Base-by-base conservation (phyloP, 768 basidiomycete genomes). In the Suillus sp. region DNA sequence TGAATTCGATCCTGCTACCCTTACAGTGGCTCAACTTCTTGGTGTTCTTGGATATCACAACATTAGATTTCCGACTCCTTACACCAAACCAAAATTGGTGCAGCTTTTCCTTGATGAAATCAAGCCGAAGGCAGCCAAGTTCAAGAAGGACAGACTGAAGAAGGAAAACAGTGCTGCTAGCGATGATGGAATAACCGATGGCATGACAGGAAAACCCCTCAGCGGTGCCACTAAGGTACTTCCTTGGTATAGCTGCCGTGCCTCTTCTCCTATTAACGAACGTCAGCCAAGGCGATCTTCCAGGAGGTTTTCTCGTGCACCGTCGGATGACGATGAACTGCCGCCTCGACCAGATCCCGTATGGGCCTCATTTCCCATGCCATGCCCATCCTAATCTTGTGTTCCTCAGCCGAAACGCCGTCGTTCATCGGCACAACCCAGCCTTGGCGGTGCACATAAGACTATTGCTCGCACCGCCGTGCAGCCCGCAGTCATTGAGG, bases 181-280 rank as follows among this genome's bases (percentile, higher is more conserved):
- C 69, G 90, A 91, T 64, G 88, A 92, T 62, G 93, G 92, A 5
- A 94, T 95, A 59, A 86, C 79, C 43, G 91, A 95, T 73, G 93
- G 93, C 25, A 65, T 87, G n/a, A 93, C 93, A 8, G 93, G 93
- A n/a, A 75, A 82, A 71, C 88, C 83, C 40, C 74, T 94, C 64
- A 79, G 75, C 68, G 80, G 77, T 51, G 78, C 74, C 56, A 69
- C 72, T 55, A 83, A 82, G 79, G 87, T 86, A 60, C 56, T 73
- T 67, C 18, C 38, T 47, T 38, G 25, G 61, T 53, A 45, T 20
- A 38, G 43, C 60, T 61, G 14, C 2, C 11, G 18, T 53, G 32
- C 32, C 20, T 37, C 25, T 56, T 43, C 62, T 50, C 51, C 58
- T 66, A 37, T 48, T 62, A 50, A 59, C 67, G 65, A 50, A 48